phyloP scores from a whole-genome alignment of 2,329 filamentous ascomycete genomes.

The Aurifilum marmelostoma region DNA sequence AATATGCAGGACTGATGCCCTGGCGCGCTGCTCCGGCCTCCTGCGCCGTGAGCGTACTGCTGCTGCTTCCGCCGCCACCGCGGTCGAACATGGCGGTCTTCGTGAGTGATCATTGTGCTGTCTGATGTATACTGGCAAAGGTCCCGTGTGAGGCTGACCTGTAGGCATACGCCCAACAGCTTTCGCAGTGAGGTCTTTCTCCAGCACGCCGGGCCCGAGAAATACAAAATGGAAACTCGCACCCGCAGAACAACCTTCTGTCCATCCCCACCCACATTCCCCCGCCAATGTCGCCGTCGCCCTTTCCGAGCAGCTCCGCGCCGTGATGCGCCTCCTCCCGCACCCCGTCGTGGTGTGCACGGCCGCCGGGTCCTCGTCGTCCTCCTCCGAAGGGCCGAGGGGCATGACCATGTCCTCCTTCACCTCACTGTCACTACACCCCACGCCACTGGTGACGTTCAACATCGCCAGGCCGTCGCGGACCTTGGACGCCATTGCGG shows the following conservation, averaged over 20 bases:
- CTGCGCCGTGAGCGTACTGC: conserved; percentile 17
- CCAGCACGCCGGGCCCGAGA: neutral
- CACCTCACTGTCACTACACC: conserved; percentile 57
- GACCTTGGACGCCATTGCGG: conserved; percentile 55
- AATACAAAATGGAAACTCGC: neutral
- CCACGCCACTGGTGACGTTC: conserved; percentile 57
- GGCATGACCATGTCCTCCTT: conserved; percentile 66
- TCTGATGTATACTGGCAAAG: neutral
- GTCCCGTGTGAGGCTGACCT: neutral
- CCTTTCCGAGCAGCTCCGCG: conserved; percentile 53
- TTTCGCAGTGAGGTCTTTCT: neutral
- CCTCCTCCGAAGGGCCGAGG: conserved; percentile 33
- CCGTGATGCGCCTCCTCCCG: conserved; percentile 57
- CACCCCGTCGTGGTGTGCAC: conserved; percentile 62
- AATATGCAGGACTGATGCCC: conserved; percentile 12
- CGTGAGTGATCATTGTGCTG: neutral
- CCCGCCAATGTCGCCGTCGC: neutral
- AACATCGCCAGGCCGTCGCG: conserved; percentile 61
- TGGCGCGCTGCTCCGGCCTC: conserved; percentile 17
- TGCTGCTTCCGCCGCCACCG: neutral
- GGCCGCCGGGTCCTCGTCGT: conserved; percentile 35
- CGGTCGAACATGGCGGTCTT: neutral
- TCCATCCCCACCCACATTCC: conserved; percentile 38
- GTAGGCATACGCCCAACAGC: conserved; percentile 4
- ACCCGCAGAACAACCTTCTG: conserved; percentile 36